A percentile compares a stretch with the other conserved stretches of the same genome.
Evolutionary conservation across 2,329 filamentous ascomycete genomes (phyloP).

Genomic region (Xylaria sp.): DNA sequence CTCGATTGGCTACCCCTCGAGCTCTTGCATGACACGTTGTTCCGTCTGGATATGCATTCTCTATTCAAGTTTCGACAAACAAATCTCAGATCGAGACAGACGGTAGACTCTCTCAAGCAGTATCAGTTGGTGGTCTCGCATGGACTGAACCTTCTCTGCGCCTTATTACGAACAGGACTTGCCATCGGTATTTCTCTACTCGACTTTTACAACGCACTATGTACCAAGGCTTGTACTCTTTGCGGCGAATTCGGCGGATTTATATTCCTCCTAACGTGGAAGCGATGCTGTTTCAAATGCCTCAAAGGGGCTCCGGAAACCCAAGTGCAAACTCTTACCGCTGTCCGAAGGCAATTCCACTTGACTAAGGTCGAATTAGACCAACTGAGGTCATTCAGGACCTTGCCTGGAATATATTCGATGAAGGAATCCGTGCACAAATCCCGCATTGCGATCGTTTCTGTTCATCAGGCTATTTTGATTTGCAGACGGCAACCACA

Average conservation of each 20-base stretch:
- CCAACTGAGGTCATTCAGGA: constrained; percentile 46
- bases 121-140: constrained; percentile 42
- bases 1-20: constrained; percentile 50
- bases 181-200: constrained; percentile 42
- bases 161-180: constrained; percentile 47
- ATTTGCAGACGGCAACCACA: constrained; percentile 32
- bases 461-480: constrained; percentile 40
- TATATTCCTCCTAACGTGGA: constrained; percentile 20
- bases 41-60: constrained; percentile 50
- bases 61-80: constrained; percentile 50
- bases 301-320: constrained; percentile 7
- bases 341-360: constrained; percentile 7
- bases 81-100: constrained; percentile 42
- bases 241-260: constrained; percentile 22
- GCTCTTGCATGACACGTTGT: constrained; percentile 47
- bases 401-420: constrained; percentile 46
- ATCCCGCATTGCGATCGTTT: constrained; percentile 37
- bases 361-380: constrained; percentile 14
- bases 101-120: constrained; percentile 43
- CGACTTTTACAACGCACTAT: constrained; percentile 44
- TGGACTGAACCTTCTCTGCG: constrained; percentile 48
- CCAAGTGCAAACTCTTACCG: constrained; percentile 15
- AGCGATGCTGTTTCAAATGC: constrained; percentile 25
- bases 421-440: constrained; percentile 40
- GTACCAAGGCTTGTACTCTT: constrained; percentile 39